Evolutionary conservation across 768 basidiomycete species (phyloP).

Genomic region (Rickenella mellea): DNA sequence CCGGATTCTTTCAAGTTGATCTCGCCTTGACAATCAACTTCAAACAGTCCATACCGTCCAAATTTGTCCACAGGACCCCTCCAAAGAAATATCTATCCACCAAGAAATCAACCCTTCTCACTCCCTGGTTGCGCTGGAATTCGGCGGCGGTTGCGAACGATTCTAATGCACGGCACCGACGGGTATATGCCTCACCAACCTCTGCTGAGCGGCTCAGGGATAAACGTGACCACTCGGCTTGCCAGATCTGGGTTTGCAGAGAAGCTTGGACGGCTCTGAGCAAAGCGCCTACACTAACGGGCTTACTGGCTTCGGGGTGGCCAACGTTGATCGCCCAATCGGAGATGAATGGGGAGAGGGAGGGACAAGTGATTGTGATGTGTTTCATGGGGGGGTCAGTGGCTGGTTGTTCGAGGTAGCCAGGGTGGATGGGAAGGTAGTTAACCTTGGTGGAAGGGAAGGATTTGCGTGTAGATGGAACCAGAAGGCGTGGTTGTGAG

Average conservation of each 20-base stretch:
- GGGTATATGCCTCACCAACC: background rate
- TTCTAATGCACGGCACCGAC: background rate
- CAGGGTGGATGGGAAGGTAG: background rate
- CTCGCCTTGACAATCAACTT: background rate
- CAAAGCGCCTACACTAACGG: background rate
- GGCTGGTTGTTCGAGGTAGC: background rate
- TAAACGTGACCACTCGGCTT: background rate
- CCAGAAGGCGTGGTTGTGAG: background rate
- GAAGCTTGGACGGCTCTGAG: background rate
- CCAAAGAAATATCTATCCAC: background rate
- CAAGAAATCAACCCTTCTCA: constrained; percentile 1
- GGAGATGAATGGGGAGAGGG: background rate
- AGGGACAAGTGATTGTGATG: background rate
- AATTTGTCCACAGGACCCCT: background rate
- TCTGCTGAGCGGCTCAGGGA: background rate
- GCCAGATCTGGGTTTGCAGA: background rate
- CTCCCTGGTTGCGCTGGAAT: background rate
- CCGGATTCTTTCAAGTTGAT: too few relatives aligned
- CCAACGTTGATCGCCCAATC: background rate
- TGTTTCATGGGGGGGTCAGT: background rate
- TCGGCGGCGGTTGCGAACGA: too few relatives aligned
- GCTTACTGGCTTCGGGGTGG: background rate
- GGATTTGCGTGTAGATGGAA: background rate
- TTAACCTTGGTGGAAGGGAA: too few relatives aligned
- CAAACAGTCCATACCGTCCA: background rate